These are phyloP conservation scores for Hypholoma fasciculare DNA, from an alignment of 768 basidiomycete genomes.

Conservation along the genomic window DNA sequence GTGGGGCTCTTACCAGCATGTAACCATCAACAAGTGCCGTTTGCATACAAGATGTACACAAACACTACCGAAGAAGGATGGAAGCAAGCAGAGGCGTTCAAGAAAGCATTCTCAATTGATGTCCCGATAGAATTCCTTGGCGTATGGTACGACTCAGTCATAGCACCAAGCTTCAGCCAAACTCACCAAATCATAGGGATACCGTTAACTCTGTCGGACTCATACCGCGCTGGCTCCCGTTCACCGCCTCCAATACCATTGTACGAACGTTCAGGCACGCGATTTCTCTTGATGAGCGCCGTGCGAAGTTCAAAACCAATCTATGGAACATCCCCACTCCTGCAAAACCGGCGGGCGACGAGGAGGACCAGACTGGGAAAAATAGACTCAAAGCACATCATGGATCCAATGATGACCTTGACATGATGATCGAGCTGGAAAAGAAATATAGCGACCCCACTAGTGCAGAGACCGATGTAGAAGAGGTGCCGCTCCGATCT, in stretches of 20 bases:
- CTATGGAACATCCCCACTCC: slow-evolving; percentile 35
- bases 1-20: slow-evolving; percentile 29
- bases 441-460: not conserved
- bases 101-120: slow-evolving; percentile 28
- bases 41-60: slow-evolving; percentile 34
- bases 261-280: slow-evolving; percentile 22
- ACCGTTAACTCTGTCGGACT: slow-evolving; percentile 23
- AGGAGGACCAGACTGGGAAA: slow-evolving; percentile 5
- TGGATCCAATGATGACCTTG: not conserved
- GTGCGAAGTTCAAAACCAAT: slow-evolving; percentile 51
- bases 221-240: slow-evolving; percentile 19
- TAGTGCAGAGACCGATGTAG: slow-evolving; percentile 32
- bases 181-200: slow-evolving; percentile 28
- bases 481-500: slow-evolving; percentile 41
- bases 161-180: too few species aligned
- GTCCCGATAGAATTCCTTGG: slow-evolving; percentile 33
- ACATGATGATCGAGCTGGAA: not conserved
- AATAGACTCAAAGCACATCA: slow-evolving; percentile 8
- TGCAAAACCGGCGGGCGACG: slow-evolving; percentile 23
- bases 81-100: slow-evolving; percentile 30
- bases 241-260: slow-evolving; percentile 19
- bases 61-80: slow-evolving; percentile 25
- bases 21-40: slow-evolving; percentile 33
- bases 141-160: slow-evolving; percentile 25
- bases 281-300: slow-evolving; percentile 20